A percentile compares a stretch with the other conserved stretches of the same genome.
Conservation (phyloP, 1,284 basidiomycete genomes). For the Pulveroboletus sp. region DNA sequence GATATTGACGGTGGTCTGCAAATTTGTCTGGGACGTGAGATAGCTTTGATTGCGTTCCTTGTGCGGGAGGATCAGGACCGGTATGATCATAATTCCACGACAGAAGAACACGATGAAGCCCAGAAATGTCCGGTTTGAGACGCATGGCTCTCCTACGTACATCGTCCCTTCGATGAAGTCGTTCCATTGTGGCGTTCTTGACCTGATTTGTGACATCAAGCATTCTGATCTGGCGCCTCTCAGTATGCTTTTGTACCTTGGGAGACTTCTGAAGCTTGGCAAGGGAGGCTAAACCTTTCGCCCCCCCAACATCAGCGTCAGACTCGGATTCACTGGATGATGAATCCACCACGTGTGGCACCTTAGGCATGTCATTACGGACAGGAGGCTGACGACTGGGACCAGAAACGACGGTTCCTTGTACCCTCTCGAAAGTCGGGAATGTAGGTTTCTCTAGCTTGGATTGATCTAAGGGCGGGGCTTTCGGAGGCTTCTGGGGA, state of each 20-base stretch:
- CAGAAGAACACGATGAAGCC: conserved; percentile 79
- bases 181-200: conserved; percentile 47
- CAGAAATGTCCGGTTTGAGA: conserved; percentile 80
- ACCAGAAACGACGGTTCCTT: conserved; percentile 15
- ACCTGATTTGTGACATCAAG: conserved; percentile 55
- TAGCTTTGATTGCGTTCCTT: conserved; percentile 40
- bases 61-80: conserved; percentile 59
- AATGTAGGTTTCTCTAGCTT: conserved; percentile 36
- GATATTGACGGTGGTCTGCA: conserved; percentile 67
- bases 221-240: conserved; percentile 71
- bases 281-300: conserved; percentile 58
- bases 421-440: conserved; percentile 40
- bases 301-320: conserved; percentile 51
- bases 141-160: conserved; percentile 67
- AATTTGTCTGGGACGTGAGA: conserved; percentile 69
- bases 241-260: conserved; percentile 53
- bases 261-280: conserved; percentile 63
- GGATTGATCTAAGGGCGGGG: conserved; percentile 38
- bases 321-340: conserved; percentile 52
- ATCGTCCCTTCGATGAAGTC: conserved; percentile 59
- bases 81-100: conserved; percentile 84
- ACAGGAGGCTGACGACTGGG: conserved; percentile 16
- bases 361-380: conserved; percentile 31
- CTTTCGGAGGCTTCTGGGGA: conserved; percentile 23
- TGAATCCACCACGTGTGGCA: conserved; percentile 25